A percentile compares a stretch with the other conserved stretches of the same genome.
Evolutionary conservation across 1,284 basidiomycete species (phyloP).

Genomic region (Irpex sp.): DNA sequence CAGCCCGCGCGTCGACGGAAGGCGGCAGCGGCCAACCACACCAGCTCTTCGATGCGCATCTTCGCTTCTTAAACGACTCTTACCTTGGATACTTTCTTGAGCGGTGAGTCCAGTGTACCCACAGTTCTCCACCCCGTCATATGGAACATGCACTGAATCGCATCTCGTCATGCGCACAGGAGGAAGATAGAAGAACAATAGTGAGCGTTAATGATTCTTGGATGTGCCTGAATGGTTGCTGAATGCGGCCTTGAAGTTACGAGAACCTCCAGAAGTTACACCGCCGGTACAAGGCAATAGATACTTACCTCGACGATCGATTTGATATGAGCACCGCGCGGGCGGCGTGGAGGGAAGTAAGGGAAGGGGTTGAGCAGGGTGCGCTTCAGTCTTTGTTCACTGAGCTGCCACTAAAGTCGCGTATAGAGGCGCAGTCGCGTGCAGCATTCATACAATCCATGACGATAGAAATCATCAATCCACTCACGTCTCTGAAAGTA

Average conservation of each 20-base stretch:
- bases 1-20: slow-evolving; percentile 17
- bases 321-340: slow-evolving; percentile 49
- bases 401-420: background rate
- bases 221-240: background rate
- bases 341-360: slow-evolving; percentile 76
- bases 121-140: slow-evolving; percentile 1
- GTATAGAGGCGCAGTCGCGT: slow-evolving; percentile 73
- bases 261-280: slow-evolving; percentile 70
- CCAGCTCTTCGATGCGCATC: slow-evolving; percentile 67
- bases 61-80: slow-evolving; percentile 66
- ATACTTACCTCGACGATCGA: slow-evolving; percentile 60
- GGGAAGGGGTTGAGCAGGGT: slow-evolving; percentile 83
- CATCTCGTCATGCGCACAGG: slow-evolving; percentile 36
- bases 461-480: slow-evolving; percentile 67
- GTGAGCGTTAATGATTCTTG: slow-evolving; percentile 38
- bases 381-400: slow-evolving; percentile 17
- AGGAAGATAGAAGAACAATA: slow-evolving; percentile 81
- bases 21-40: slow-evolving; percentile 57
- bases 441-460: slow-evolving; percentile 73
- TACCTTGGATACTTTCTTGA: slow-evolving; percentile 84
- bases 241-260: slow-evolving; percentile 41
- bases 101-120: slow-evolving; percentile 46
- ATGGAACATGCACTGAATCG: slow-evolving; percentile 11
- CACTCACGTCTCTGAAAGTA: slow-evolving; percentile 67
- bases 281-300: slow-evolving; percentile 63